Evolutionary conservation across 2,329 filamentous ascomycete species (phyloP), one percentile per base, ranked within the genome.

Genomic region (Nemania diffusa): DNA sequence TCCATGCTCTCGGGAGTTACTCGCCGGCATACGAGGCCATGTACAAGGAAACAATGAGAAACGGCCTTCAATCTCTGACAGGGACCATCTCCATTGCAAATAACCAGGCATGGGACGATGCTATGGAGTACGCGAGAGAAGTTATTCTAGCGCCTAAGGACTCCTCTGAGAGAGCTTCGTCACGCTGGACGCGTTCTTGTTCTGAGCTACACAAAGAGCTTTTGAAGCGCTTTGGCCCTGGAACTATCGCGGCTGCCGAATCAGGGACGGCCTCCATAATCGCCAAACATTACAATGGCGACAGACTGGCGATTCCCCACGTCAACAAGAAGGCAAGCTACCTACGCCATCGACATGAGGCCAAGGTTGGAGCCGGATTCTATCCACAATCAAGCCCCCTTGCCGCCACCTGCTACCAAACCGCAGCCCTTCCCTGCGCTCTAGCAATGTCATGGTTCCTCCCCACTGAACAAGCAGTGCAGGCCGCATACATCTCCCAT

Each of bases 321-420:
- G 51, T 69, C 40, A 62, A 69, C 46, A 69, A 69, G 50, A 69
- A 69, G 24, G 67, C 67, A 1, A 69, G 67, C 42, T 69, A 64
- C 37, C 20, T 69, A 13, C 67, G 67, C 3, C 67, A 69, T 46
- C 62, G 57, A 0, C 11, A 62, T 2, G 61, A 69, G 3, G 57
- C 57, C 9, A 62, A 64, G 9, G 51, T 62, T 8, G 67, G 64
- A 13, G 57, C 67, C 2, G 60, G 57, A 37, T 69, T 64, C 61
- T 69, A 67, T 37, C 67, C 67, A n/a, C 57, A 59, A 22, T 69
- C 67, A 9, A 69, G 60, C 53, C 57, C 58, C 20, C 67, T 69
- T 2, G 64, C 64, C 15, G 53, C 57, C 2, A 62, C 32, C 26
- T 69, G 67, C 48, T 67, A 69, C 48, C 64, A 67, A 44, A 64